Evolutionary conservation across 2,329 filamentous ascomycete genomes (phyloP), one percentile per base, ranked within the genome.

Genomic region (Emydomyces testavorans): DNA sequence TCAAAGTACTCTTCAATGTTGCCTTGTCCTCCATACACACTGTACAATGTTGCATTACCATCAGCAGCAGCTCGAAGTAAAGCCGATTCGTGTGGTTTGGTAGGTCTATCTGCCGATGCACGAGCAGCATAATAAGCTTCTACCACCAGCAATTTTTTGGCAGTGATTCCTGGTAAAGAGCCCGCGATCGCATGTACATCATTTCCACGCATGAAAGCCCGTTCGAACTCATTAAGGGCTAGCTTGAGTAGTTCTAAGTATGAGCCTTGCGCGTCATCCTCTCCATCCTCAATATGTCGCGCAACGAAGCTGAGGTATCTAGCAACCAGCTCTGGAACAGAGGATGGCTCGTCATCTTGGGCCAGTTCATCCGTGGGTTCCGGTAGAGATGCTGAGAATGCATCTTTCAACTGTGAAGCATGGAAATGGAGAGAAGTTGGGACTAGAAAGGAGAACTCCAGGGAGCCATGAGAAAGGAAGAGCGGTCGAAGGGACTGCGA

Each of bases 1-100:
- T 98, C 90, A 61, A 98, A 98, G 70, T 98, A 98, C 70, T 98
- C 93, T 69, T 98, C 90, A 54, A 98, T 96, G 68, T 98, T 98
- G 58, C 92, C 92, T 66, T 98, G 92, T 5, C 92, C 92, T 51
- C 92, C 92, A 57, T 96, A 94, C 53, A 98, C 88, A 55, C 82
- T 89, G 72, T 94, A 98, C 51, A 98, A 78, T 58, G 79, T 82
- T 47, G 89, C 89, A 48, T 82, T 80, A 53, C 79, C 82, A 53
- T 95, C 89, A 39, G 84, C 81, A 7, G 87, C 87, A 43, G 92
- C 90, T 57, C 92, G 79, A 62, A 95, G 79, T 39, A 98, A 77
- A 29, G 92, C 93, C 34, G 93, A 96, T 64, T 94, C 85, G 65
- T 98, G 90, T 23, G 86, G 79, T 70, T 88, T 89, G 63, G 95